Evolutionary conservation across 2,329 filamentous ascomycete genomes (phyloP).

Genomic region (Chrysoporthe puriensis): DNA sequence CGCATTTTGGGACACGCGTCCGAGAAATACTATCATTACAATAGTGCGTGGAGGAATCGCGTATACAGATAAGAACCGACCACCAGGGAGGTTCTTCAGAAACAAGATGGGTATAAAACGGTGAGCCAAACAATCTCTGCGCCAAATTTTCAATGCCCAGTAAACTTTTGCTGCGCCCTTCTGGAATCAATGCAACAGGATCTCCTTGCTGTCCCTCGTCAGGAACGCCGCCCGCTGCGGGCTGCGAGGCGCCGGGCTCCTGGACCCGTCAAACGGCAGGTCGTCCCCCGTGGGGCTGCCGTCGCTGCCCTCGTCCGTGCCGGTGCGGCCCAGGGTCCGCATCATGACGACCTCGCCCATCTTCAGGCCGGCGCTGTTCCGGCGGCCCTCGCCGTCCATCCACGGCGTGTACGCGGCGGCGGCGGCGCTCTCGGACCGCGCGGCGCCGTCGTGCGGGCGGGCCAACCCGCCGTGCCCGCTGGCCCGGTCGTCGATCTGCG

Average conservation of each 20-base stretch:
- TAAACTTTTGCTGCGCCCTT: neutral
- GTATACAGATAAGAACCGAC: neutral
- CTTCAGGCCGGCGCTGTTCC: neutral
- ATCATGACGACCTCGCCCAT: conserved; percentile 18
- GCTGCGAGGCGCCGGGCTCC: neutral
- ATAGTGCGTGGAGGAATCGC: too few relatives aligned
- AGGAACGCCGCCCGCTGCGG: conserved; percentile 6
- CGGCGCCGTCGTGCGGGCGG: neutral
- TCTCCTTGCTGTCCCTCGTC: conserved; percentile 23
- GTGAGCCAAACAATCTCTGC: neutral
- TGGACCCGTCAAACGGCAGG: conserved; percentile 15
- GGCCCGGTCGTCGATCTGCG: conserved; percentile 20
- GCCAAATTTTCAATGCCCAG: neutral
- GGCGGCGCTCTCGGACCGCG: neutral
- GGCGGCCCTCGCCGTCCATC: neutral
- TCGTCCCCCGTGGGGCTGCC: neutral
- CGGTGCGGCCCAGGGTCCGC: conserved; percentile 14
- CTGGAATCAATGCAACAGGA: conserved; percentile 10
- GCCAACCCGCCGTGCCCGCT: neutral
- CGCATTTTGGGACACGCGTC: too few relatives aligned
- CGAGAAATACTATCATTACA: too few relatives aligned
- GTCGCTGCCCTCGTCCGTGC: conserved; percentile 1
- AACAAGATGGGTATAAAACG: neutral
- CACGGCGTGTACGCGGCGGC: conserved; percentile 9
- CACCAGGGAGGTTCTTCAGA: too few relatives aligned